Evolutionary conservation across 164 flowering plant genomes (phyloP).

Genomic region (Kalanchoe fedtschenkoi): DNA sequence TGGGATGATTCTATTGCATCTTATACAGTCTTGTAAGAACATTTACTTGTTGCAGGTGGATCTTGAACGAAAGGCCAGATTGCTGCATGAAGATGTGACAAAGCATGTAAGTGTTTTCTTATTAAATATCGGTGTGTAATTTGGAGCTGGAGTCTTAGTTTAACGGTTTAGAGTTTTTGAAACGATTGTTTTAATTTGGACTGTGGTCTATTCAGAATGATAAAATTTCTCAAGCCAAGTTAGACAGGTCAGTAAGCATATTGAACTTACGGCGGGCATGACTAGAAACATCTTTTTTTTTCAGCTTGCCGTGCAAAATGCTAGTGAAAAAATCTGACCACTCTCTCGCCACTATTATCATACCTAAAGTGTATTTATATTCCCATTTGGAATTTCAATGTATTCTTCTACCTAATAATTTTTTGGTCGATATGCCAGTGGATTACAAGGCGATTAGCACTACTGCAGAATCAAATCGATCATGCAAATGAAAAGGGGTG

Average conservation of each 20-base stretch:
- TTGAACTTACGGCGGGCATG: too few relatives aligned
- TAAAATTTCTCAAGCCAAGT: too few relatives aligned
- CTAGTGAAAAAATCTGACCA: too few relatives aligned
- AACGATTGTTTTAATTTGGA: too few relatives aligned
- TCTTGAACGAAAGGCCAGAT: conserved; percentile 36
- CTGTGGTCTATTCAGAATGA: too few relatives aligned
- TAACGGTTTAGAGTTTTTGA: too few relatives aligned
- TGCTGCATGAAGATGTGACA: conserved; percentile 45
- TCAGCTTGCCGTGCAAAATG: too few relatives aligned
- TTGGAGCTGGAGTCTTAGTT: too few relatives aligned
- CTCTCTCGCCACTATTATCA: neutral
- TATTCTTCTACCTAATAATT: neutral
- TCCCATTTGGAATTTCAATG: neutral
- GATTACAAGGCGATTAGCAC: conserved; percentile 43
- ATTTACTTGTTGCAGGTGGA: conserved; percentile 28
- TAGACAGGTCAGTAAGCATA: too few relatives aligned
- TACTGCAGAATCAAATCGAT: conserved; percentile 39
- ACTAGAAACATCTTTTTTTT: too few relatives aligned
- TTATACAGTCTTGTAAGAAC: neutral
- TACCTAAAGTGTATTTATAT: neutral
- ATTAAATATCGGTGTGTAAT: neutral
- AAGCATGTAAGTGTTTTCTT: conserved; percentile 34
- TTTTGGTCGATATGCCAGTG: conserved; percentile 29
- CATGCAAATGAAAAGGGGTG: conserved; percentile 87
- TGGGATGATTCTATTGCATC: neutral